A percentile compares a stretch with the other conserved stretches of the same genome.
These are phyloP conservation scores for Colletotrichum acutatum DNA, from an alignment of 2,329 filamentous ascomycete species.

Conservation along the genomic window DNA sequence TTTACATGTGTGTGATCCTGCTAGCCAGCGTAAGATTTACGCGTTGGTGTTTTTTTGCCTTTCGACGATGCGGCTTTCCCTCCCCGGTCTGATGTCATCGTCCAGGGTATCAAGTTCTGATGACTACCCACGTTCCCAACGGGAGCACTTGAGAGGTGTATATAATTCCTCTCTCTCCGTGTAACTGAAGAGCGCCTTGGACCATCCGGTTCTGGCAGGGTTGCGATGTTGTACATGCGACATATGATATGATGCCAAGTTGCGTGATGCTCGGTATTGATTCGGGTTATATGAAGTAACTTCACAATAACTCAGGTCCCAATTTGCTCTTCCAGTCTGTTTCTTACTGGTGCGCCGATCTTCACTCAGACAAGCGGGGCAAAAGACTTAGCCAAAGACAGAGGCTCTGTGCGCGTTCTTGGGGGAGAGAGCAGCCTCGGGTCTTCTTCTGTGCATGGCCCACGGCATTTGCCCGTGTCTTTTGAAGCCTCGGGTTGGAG, in stretches of 20 bases:
- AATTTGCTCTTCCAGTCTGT: not conserved
- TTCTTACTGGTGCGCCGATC: not conserved
- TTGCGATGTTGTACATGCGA: not conserved
- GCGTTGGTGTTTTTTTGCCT: not conserved
- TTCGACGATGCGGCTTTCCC: not conserved
- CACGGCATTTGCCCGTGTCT: not conserved
- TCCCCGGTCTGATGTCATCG: conserved; percentile 9
- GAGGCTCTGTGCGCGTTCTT: not conserved
- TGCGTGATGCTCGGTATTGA: not conserved
- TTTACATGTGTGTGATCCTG: not conserved
- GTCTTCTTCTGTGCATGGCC: not conserved
- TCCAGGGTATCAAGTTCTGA: not conserved
- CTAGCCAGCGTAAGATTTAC: not conserved
- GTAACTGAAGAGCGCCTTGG: not conserved
- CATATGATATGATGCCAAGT: not conserved
- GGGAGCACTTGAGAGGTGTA: not conserved
- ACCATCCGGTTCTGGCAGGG: not conserved
- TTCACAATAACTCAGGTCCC: not conserved
- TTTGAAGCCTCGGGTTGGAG: not conserved
- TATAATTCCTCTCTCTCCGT: not conserved
- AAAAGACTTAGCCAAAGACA: not conserved
- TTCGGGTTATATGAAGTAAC: not conserved
- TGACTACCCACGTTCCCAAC: not conserved
- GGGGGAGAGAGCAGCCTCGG: not conserved
- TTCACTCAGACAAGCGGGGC: not conserved